phyloP scores from a whole-genome alignment of 352 stramenopile species.

The Achlya hypogyna region DNA sequence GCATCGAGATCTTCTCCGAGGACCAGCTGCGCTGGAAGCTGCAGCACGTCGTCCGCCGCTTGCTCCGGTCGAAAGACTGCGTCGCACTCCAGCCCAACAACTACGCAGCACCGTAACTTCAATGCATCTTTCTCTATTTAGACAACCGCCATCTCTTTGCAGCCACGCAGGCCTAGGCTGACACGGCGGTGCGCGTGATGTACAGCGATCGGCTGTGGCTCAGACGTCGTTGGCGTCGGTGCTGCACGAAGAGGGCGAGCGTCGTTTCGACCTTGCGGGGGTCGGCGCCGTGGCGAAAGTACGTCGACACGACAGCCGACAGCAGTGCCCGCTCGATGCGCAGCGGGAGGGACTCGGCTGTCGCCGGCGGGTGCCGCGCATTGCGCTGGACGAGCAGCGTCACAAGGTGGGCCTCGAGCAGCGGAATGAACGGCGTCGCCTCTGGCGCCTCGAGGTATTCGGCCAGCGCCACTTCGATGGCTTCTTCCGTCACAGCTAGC shows the following conservation, averaged over 20 bases:
- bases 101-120: not conserved
- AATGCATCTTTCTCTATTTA: not conserved
- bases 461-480: not conserved
- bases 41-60: not conserved
- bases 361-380: no score
- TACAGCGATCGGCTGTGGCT: no score
- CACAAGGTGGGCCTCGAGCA: not conserved
- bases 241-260: no score
- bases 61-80: constrained; percentile 1
- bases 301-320: not conserved
- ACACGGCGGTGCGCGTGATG: not conserved
- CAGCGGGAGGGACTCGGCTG: not conserved
- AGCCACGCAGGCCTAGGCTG: no score
- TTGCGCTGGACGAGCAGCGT: not conserved
- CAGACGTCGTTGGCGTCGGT: no score
- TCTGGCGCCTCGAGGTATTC: not conserved
- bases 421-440: not conserved
- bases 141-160: no score
- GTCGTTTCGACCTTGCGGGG: not conserved
- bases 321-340: not conserved
- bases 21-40: not conserved
- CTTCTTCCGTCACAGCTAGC: not conserved
- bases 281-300: not conserved
- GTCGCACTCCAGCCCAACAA: constrained; percentile 4
- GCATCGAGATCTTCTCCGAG: not conserved